Percentiles rank a stretch among this genome's conserved stretches.
Evolutionary conservation across 1,139 yeast genomes (phyloP).

Genomic region (Debaryomycetaceae sp.): DNA sequence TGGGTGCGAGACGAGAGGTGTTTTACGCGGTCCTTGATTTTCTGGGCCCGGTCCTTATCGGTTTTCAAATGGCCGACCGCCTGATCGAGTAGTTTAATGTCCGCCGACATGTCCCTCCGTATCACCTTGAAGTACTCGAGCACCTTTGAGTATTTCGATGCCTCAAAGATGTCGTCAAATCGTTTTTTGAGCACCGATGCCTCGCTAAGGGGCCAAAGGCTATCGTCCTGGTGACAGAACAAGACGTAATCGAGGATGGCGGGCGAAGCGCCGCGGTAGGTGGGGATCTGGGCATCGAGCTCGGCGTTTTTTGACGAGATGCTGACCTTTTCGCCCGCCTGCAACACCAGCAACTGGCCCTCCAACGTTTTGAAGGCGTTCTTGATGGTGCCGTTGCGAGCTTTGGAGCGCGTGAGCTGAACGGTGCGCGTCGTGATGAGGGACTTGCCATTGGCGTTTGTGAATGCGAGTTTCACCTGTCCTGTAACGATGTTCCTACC

Average conservation of each 20-base stretch:
- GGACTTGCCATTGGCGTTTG: slow-evolving; percentile 58
- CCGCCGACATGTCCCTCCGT: slow-evolving; percentile 66
- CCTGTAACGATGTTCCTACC: slow-evolving; percentile 75
- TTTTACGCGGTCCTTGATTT: slow-evolving; percentile 39
- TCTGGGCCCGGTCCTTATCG: slow-evolving; percentile 65
- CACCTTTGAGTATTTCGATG: slow-evolving; percentile 85
- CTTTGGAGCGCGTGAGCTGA: slow-evolving; percentile 47
- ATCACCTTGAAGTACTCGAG: slow-evolving; percentile 67
- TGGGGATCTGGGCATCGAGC: slow-evolving; percentile 72
- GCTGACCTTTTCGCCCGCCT: slow-evolving; percentile 58
- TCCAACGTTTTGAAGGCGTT: slow-evolving; percentile 84
- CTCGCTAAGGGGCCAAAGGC: slow-evolving; percentile 93
- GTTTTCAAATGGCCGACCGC: slow-evolving; percentile 64
- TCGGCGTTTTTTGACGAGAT: slow-evolving; percentile 79
- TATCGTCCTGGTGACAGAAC: slow-evolving; percentile 96
- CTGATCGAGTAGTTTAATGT: slow-evolving; percentile 66
- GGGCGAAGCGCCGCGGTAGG: slow-evolving; percentile 75
- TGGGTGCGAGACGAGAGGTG: slow-evolving; percentile 35
- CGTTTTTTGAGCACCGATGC: slow-evolving; percentile 81
- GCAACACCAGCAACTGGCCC: slow-evolving; percentile 67
- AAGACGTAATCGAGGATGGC: slow-evolving; percentile 87
- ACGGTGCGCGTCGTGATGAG: slow-evolving; percentile 85
- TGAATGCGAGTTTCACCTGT: slow-evolving; percentile 81
- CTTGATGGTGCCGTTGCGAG: slow-evolving; percentile 19
- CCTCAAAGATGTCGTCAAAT: slow-evolving; percentile 95